Conservation (phyloP, 2,329 filamentous ascomycete genomes). For the Zelopaecilomyces penicillatus region DNA sequence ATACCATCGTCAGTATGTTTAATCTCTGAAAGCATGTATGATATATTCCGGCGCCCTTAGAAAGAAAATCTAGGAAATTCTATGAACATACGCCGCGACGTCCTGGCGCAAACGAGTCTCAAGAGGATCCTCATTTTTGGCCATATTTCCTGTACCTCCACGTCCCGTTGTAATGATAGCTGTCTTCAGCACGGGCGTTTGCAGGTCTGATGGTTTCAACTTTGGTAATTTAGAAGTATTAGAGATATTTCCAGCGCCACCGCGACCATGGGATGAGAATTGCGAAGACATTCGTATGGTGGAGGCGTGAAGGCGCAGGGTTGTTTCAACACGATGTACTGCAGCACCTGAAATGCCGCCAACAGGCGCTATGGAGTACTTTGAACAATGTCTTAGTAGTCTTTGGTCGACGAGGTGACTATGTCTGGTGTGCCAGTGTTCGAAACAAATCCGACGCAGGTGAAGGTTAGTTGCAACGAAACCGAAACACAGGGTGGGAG, state of each 20-base stretch:
- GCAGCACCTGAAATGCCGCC: not conserved
- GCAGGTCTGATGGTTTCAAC: conserved; percentile 54
- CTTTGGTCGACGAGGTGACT: not conserved
- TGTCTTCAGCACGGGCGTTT: conserved; percentile 76
- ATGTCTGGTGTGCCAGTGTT: not conserved
- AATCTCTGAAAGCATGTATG: not conserved
- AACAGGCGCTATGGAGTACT: not conserved
- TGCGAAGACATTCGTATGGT: conserved; percentile 22
- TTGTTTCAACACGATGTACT: not conserved
- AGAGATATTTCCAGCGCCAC: conserved; percentile 69
- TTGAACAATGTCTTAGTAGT: not conserved
- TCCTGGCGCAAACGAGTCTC: conserved; percentile 77
- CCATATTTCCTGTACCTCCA: conserved; percentile 84
- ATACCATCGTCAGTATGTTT: conserved; percentile 4
- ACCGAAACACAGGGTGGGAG: too few relatives aligned
- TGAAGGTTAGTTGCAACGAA: not conserved
- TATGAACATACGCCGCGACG: conserved; percentile 55
- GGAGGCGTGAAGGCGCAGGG: not conserved
- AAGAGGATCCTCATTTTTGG: conserved; percentile 58
- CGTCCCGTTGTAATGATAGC: conserved; percentile 83
- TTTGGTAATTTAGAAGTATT: conserved; percentile 43
- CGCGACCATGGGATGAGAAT: conserved; percentile 61
- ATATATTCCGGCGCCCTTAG: too few relatives aligned
- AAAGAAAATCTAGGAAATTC: not conserved
- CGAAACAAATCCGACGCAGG: not conserved